Evolutionary conservation across 202 grass and related monocot species (phyloP).

Genomic region (Alloteropsis angusta): DNA sequence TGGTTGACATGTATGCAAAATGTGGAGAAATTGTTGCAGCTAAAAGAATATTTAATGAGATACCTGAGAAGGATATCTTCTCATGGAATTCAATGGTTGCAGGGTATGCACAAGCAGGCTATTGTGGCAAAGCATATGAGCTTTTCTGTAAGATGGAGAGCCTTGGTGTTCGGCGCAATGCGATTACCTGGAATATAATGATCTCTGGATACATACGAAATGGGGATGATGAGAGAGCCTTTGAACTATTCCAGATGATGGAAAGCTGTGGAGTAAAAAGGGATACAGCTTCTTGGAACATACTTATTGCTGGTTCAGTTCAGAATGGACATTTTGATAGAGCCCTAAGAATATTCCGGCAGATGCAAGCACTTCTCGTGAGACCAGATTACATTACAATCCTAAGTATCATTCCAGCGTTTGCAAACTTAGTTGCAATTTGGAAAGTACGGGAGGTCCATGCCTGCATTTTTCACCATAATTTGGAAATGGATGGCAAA

Average conservation of each 20-base stretch:
- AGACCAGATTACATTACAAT: constrained; percentile 62
- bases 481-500: constrained; percentile 42
- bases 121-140: constrained; percentile 77
- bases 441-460: constrained; percentile 79
- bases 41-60: constrained; percentile 53
- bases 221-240: constrained; percentile 74
- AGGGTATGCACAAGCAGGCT: constrained; percentile 69
- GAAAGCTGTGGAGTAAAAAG: constrained; percentile 57
- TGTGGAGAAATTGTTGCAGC: constrained; percentile 56
- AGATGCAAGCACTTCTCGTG: constrained; percentile 55
- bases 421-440: constrained; percentile 48
- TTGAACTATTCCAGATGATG: constrained; percentile 80
- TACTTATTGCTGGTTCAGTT: constrained; percentile 70
- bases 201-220: constrained; percentile 78
- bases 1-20: constrained; percentile 90
- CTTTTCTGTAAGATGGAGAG: constrained; percentile 76
- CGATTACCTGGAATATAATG: constrained; percentile 82
- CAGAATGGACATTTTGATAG: constrained; percentile 64
- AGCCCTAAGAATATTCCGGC: constrained; percentile 61
- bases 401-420: constrained; percentile 77
- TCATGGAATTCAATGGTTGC: constrained; percentile 95
- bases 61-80: constrained; percentile 79
- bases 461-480: constrained; percentile 48
- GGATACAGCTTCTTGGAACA: constrained; percentile 83
- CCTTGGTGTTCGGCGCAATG: constrained; percentile 59